Conservation (phyloP, 2,329 filamentous ascomycete genomes). For the Scleromitrula shiraiana region DNA sequence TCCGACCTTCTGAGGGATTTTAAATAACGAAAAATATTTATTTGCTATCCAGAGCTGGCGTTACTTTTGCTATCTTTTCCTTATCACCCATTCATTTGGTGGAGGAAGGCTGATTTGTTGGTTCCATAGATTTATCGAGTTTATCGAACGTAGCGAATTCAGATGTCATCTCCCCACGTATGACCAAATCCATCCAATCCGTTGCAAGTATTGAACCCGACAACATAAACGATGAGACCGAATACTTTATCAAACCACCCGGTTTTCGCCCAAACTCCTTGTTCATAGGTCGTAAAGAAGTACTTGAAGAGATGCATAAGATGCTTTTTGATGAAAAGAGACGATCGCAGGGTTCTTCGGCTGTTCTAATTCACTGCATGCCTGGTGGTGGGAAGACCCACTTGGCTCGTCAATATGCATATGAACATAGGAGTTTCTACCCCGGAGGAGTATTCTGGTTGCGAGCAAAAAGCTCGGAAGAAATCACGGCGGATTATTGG, state of each 20-base stretch:
- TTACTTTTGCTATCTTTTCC: not conserved
- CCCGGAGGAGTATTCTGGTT: conserved; percentile 65
- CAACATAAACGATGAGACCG: conserved; percentile 10
- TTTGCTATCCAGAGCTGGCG: conserved; percentile 1
- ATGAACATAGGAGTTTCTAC: conserved; percentile 49
- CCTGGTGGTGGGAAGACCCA: conserved; percentile 64
- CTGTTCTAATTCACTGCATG: conserved; percentile 55
- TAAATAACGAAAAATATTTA: not conserved
- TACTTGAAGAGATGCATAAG: conserved; percentile 50
- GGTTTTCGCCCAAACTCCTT: conserved; percentile 55
- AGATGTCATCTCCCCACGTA: conserved; percentile 22
- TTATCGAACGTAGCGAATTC: conserved; percentile 11
- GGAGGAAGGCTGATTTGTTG: conserved; percentile 27
- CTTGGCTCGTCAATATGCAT: conserved; percentile 60
- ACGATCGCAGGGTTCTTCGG: conserved; percentile 49
- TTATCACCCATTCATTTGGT: conserved; percentile 2
- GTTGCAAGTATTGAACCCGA: conserved; percentile 21
- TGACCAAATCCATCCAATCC: conserved; percentile 19
- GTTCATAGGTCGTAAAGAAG: conserved; percentile 52
- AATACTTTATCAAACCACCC: conserved; percentile 40
- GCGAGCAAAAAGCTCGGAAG: conserved; percentile 50
- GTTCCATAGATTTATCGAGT: conserved; percentile 26
- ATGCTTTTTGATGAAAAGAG: conserved; percentile 50
- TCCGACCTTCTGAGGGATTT: not conserved
- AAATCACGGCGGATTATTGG: conserved; percentile 55